These are phyloP conservation scores for Podila minutissima DNA, from an alignment of 192 early-diverging fungal species.

Conservation along the genomic window DNA sequence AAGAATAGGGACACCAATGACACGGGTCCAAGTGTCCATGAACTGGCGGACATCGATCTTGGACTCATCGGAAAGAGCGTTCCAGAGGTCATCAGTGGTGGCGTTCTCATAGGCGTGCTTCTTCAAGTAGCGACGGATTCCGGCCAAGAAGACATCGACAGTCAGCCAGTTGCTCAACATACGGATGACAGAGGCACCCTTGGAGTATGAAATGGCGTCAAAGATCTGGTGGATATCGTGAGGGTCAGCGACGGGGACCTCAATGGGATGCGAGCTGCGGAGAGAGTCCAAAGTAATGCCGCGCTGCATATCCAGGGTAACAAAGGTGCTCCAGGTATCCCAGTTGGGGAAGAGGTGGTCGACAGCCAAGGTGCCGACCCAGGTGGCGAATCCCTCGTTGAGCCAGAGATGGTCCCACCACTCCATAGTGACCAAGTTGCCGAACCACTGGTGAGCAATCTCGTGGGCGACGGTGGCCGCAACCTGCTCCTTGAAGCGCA, in stretches of 20 bases:
- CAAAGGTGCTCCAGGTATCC: constrained; percentile 90
- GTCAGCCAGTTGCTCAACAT: constrained; percentile 88
- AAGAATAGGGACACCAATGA: constrained; percentile 84
- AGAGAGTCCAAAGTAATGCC: constrained; percentile 86
- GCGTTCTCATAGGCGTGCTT: constrained; percentile 88
- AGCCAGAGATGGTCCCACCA: constrained; percentile 97
- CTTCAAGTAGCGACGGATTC: constrained; percentile 78
- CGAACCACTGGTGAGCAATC: constrained; percentile 90
- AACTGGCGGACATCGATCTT: constrained; percentile 84
- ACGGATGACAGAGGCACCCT: constrained; percentile 94
- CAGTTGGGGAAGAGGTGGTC: constrained; percentile 93
- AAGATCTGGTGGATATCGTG: constrained; percentile 95
- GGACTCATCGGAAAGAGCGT: constrained; percentile 78
- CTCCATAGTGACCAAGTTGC: constrained; percentile 96
- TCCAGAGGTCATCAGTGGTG: constrained; percentile 90
- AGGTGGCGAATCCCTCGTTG: constrained; percentile 98
- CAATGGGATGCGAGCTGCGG: constrained; percentile 92
- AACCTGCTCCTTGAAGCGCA: constrained; percentile 81
- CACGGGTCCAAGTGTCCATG: constrained; percentile 90
- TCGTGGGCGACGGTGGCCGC: constrained; percentile 93
- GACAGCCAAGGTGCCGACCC: constrained; percentile 90
- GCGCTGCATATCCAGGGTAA: constrained; percentile 76
- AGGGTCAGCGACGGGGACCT: constrained; percentile 85
- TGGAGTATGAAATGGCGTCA: constrained; percentile 90
- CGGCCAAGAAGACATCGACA: constrained; percentile 77